Base-by-base conservation (phyloP, 1,284 basidiomycete species). In the Pascua guehoae region DNA sequence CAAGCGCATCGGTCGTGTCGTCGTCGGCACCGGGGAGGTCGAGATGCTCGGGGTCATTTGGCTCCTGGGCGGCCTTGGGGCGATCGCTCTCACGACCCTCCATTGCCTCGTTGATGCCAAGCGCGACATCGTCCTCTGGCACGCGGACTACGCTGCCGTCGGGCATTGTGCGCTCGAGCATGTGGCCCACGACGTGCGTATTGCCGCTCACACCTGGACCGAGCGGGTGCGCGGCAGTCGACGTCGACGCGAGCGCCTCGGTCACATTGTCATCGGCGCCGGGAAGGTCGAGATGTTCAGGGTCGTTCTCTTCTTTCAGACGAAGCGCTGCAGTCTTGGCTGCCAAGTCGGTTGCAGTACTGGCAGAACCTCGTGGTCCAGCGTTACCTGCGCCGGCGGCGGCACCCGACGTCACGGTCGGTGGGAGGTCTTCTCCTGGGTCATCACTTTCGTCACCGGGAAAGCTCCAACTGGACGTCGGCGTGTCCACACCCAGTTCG, bases 151-250 rank as follows among this genome's bases (percentile, higher is more conserved):
- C 62, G 17, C 64, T 50, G 12, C 60, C 60, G 14, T 73, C 76
- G 38, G 62, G 61, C 38, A 78, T 68, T 37, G 66, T 61, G 18
- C 69, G 64, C 63, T 71, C 62, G 24, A 78, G 55, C 64, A 76
- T 60, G 10, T 74, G 73, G 37, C 69, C 67, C 10, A 62, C 66
- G 8, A 76, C 57, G 5, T 61, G 61, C 39, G 70, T 69, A 51
- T 75, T 72, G 0, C 56, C 14, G n/a, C 64, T 66, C 4, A 78
- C 75, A 10, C 76, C 77, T 2, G 73, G 76, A 12, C 77, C 77
- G 0, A 76, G 61, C 0, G 76, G 76, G 42, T 65, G 63, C 0
- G 64, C 24, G 24, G 24, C 24, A 32, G 24, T 32, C 24, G 24
- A 63, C 11, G 61, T 51, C 12, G 68, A 58, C 7, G 71, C 62